phyloP scores from a whole-genome alignment of 2,329 filamentous ascomycete species.

The Akanthomyces muscarius region DNA sequence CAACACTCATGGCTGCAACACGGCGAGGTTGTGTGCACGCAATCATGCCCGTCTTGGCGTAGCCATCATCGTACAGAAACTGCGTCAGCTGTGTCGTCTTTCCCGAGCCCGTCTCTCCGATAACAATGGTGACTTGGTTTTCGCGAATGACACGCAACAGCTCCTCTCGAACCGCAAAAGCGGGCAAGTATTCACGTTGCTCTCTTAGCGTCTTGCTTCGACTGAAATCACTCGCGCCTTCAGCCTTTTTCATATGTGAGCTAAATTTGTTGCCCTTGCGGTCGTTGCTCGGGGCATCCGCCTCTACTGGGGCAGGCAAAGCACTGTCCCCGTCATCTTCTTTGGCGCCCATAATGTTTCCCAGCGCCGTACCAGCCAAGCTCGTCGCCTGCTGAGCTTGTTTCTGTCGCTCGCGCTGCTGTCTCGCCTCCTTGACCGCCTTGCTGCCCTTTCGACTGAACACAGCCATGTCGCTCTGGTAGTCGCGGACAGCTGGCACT shows the following conservation, averaged over 20 bases:
- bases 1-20: slow-evolving; percentile 98
- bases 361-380: slow-evolving; percentile 83
- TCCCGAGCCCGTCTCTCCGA: slow-evolving; percentile 94
- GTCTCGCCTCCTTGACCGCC: slow-evolving; percentile 84
- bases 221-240: slow-evolving; percentile 87
- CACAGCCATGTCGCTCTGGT: slow-evolving; percentile 97
- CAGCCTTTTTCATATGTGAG: slow-evolving; percentile 80
- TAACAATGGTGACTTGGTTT: slow-evolving; percentile 95
- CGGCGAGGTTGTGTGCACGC: slow-evolving; percentile 94
- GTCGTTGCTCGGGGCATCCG: slow-evolving; percentile 53
- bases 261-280: slow-evolving; percentile 69
- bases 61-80: slow-evolving; percentile 93
- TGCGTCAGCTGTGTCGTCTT: slow-evolving; percentile 98
- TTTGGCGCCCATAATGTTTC: slow-evolving; percentile 93
- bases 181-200: slow-evolving; percentile 88
- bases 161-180: slow-evolving; percentile 94
- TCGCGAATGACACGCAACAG: slow-evolving; percentile 87
- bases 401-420: slow-evolving; percentile 88
- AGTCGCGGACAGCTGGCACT: slow-evolving; percentile 85
- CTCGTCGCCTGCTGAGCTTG: slow-evolving; percentile 95
- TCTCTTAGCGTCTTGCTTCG: slow-evolving; percentile 85
- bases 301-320: slow-evolving; percentile 68
- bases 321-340: slow-evolving; percentile 92
- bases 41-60: slow-evolving; percentile 82
- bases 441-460: slow-evolving; percentile 93